These are phyloP conservation scores for Meira miltonrushii DNA, from an alignment of 1,284 basidiomycete genomes.

Conservation along the genomic window DNA sequence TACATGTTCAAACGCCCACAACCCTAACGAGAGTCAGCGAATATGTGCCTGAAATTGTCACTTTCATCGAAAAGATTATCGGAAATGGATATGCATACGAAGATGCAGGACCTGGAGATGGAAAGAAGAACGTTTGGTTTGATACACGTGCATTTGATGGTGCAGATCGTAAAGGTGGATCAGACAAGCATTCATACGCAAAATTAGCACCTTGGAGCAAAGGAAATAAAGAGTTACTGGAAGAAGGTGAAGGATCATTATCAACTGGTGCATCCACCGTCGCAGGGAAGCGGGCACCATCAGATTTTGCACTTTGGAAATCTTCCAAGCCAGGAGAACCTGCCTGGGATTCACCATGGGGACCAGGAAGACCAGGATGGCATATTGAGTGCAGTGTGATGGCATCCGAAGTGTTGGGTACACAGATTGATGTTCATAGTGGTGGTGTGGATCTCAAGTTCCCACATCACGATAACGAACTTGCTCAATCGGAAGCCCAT, in stretches of 20 bases:
- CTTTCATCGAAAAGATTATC: conserved; percentile 80
- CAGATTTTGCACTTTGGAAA: conserved; percentile 98
- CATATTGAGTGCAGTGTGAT: conserved; percentile 99
- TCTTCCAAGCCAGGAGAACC: conserved; percentile 96
- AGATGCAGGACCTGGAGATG: conserved; percentile 63
- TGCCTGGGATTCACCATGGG: conserved; percentile 94
- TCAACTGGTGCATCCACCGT: conserved; percentile 53
- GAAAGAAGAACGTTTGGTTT: conserved; percentile 69
- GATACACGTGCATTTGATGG: conserved; percentile 84
- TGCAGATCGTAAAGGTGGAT: conserved; percentile 43
- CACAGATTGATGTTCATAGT: conserved; percentile 94
- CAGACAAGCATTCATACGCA: conserved; percentile 66
- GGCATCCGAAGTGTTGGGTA: conserved; percentile 86
- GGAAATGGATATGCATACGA: conserved; percentile 82
- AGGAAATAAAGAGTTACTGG: conserved; percentile 80
- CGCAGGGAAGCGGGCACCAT: conserved; percentile 60
- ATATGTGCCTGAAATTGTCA: conserved; percentile 90
- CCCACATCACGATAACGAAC: conserved; percentile 98
- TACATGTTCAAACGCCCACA: conserved; percentile 81
- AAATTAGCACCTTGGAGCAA: conserved; percentile 94
- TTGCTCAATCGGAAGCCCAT: conserved; percentile 79
- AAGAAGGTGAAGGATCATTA: conserved; percentile 81
- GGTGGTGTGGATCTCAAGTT: conserved; percentile 95
- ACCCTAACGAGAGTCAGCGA: conserved; percentile 92
- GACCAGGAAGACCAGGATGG: conserved; percentile 94